phyloP scores from a whole-genome alignment of 768 basidiomycete species.

The Mrakia frigida region DNA sequence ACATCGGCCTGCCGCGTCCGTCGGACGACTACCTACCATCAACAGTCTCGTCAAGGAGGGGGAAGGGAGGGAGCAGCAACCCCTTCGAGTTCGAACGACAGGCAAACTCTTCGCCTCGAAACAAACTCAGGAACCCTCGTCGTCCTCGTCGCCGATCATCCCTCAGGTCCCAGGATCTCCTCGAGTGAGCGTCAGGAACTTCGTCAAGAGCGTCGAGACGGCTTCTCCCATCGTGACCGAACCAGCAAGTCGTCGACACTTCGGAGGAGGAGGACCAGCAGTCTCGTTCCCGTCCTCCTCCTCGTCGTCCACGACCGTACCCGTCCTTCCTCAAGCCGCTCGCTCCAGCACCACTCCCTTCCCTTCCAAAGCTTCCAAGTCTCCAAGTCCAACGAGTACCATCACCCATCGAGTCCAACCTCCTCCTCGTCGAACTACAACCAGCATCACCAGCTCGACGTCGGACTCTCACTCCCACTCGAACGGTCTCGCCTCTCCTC shows the following conservation, averaged over 20 bases:
- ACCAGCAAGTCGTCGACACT: neutral
- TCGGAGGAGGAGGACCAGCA: neutral
- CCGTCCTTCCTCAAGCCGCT: neutral
- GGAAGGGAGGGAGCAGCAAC: neutral
- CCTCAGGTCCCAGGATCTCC: neutral
- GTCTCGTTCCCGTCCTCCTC: neutral
- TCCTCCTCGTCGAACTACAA: neutral
- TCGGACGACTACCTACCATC: neutral
- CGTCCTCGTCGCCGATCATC: neutral
- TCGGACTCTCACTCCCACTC: neutral
- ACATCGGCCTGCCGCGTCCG: neutral
- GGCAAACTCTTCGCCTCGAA: neutral
- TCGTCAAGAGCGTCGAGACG: neutral
- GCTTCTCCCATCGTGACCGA: neutral
- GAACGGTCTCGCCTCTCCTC: neutral
- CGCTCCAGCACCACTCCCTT: neutral
- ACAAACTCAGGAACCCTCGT: neutral
- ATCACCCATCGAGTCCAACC: neutral
- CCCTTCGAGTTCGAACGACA: neutral
- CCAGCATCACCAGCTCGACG: neutral
- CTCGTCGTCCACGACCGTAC: no score
- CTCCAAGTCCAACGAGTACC: neutral
- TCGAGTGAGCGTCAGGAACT: constrained; percentile 8
- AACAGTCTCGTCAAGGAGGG: neutral
- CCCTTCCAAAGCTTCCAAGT: neutral